Evolutionary conservation across 306 rosid species (phyloP).

Genomic region (Begonia fuchsioides): DNA sequence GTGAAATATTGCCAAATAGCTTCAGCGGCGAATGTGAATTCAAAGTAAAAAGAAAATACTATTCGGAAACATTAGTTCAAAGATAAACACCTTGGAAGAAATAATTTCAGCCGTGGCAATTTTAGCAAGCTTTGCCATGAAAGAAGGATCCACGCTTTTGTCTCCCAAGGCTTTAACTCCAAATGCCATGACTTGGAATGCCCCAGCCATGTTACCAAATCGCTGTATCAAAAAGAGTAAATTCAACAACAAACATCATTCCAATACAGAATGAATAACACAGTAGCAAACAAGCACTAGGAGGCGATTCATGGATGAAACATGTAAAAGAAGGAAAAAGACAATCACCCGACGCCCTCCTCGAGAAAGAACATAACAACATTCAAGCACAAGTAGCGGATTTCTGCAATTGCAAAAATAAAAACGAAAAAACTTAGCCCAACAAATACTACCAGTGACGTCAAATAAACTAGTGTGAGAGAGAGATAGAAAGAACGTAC

Average conservation of each 20-base stretch:
- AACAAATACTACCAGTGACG: too few relatives aligned
- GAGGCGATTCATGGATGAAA: neutral
- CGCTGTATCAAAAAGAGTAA: slow-evolving; percentile 27
- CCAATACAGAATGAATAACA: neutral
- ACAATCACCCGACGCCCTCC: slow-evolving; percentile 78
- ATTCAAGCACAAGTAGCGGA: slow-evolving; percentile 73
- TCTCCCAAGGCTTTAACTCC: slow-evolving; percentile 66
- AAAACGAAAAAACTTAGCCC: too few relatives aligned
- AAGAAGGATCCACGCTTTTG: slow-evolving; percentile 50
- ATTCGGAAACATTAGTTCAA: neutral
- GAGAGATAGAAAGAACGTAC: slow-evolving; percentile 22
- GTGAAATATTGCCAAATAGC: neutral
- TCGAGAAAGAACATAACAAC: slow-evolving; percentile 65
- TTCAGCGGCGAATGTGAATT: neutral
- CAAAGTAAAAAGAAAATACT: neutral
- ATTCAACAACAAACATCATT: neutral
- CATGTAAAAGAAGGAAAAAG: slow-evolving; percentile 1
- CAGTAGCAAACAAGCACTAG: neutral
- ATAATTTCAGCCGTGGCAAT: slow-evolving; percentile 81
- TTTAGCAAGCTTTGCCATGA: slow-evolving; percentile 79
- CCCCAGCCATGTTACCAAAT: slow-evolving; percentile 88
- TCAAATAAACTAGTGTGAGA: neutral
- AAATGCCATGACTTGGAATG: slow-evolving; percentile 84
- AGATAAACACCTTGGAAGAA: slow-evolving; percentile 65
- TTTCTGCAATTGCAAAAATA: slow-evolving; percentile 26